Base-by-base conservation (phyloP, 1,284 basidiomycete genomes). In the Hortiboletus rubellus region DNA sequence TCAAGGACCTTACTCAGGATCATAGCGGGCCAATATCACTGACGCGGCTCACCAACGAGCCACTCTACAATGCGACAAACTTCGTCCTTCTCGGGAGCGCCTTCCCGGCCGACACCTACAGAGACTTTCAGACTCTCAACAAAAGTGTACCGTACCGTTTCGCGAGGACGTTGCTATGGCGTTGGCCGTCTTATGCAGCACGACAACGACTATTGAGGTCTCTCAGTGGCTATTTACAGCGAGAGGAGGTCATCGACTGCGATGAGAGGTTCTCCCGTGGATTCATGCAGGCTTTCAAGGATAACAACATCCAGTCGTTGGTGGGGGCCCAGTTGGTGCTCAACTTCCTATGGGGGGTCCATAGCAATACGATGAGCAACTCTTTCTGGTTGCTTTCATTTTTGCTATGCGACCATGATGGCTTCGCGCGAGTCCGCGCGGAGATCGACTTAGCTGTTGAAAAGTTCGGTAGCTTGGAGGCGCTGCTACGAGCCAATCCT, bases 291-390 rank as follows among this genome's bases (percentile, higher is more conserved):
- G 44, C 15, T 7, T 66, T 68, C 49, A 44, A 50, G 47, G 50
- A 59, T 3, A 68, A 71, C 10, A 17, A 54, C 7, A 58, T 71
- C 40, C 57, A 55, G 22, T 47, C 55, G 3, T 27, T 42, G 42
- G 69, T 62, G 33, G 67, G 55, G 1, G 66, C 67, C 0, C 58
- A 63, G 42, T 17, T 71, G 37, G 44, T 65, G 11, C 56, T 70
- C 43, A 60, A 48, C 15, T 66, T 71, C 50, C 31, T 70, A 18
- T 71, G 69, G 69, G 61, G 55, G 0, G 40, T 62, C 5, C 69
- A 70, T n/a, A 68, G 53, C 51, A 68, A 70, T 12, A 65, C 50
- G 0, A 3, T 66, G 27, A 60, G 42, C 51, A 68, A 60, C 37
- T 12, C 59, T 0, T 57, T 65, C 43, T 68, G 68, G n/a, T 41